Evolutionary conservation across 768 basidiomycete species (phyloP).

Genomic region (Wakefieldia striispora): DNA sequence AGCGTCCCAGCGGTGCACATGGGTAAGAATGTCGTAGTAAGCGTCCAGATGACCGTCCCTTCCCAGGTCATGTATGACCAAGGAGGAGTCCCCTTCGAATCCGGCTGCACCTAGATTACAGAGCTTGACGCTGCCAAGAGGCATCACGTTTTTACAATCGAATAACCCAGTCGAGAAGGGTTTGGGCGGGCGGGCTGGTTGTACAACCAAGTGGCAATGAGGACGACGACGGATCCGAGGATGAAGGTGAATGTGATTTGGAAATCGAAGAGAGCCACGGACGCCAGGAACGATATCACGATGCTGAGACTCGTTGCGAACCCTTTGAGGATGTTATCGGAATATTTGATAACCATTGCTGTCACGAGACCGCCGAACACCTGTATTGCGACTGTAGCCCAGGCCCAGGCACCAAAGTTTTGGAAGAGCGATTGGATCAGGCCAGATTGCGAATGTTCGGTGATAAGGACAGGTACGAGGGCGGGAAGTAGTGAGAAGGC

Average conservation of each 20-base stretch:
- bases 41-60: conserved; percentile 9
- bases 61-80: conserved; percentile 3
- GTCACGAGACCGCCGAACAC: conserved; percentile 91
- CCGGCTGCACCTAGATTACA: neutral
- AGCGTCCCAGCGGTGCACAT: conserved; percentile 23
- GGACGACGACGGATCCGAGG: conserved; percentile 78
- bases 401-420: conserved; percentile 90
- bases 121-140: conserved; percentile 3
- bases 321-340: conserved; percentile 89
- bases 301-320: conserved; percentile 95
- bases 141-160: conserved; percentile 23
- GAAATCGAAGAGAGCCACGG: conserved; percentile 88
- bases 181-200: conserved; percentile 57
- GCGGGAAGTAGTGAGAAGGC: conserved; percentile 93
- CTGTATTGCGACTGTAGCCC: conserved; percentile 85
- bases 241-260: conserved; percentile 83
- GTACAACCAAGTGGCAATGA: conserved; percentile 90
- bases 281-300: conserved; percentile 91
- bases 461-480: conserved; percentile 69
- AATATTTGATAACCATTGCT: conserved; percentile 92
- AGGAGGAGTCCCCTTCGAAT: conserved; percentile 1
- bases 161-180: conserved; percentile 28
- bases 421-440: conserved; percentile 60
- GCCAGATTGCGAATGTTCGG: conserved; percentile 39
- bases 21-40: conserved; percentile 19